Base-by-base conservation (phyloP, 2,329 filamentous ascomycete genomes). In the Xylariaceae sp. region DNA sequence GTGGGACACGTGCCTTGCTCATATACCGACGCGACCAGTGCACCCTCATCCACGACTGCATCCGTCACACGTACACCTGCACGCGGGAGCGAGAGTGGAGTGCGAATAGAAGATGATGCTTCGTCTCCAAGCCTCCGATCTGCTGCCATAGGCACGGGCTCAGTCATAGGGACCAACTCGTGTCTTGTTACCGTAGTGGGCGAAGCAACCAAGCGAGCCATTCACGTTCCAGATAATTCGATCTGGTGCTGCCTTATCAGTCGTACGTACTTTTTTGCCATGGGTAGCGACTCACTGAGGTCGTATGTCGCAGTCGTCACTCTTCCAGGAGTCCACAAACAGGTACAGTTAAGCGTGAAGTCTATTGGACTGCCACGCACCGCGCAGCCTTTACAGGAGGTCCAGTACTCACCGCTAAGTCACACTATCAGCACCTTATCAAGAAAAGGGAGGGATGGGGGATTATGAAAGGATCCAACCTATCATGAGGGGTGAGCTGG, bases 191-290 rank as follows among this genome's bases (percentile, higher is more conserved):
- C 70, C 71, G 11, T 62, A 45, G 31, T 64, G 60, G 33, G 58
- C 59, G 51, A 67, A 72, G 59, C 71, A 74, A 14, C 67, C 68
- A 43, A 71, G 54, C n/a, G 54, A 53, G 5, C 71, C 71, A 39
- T 72, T 57, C 7, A 61, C 58, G 47, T 72, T 68, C 56, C 64
- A 68, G 27, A 73, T 47, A 15, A 70, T 44, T 5, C 57, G 57
- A 52, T 73, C 70, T 72, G 35, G 17, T 48, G 19, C 15, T 31
- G 31, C 19, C 19, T 32, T 6, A 42, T 45, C 31, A 44, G 55
- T 49, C 32, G 49, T 42, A 15, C 2, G 38, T 27, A 33, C 39
- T 6, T 15, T 39, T 33, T 31, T 17, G n/a, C 22, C 22, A 12
- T 17, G 6, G 22, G 22, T 15, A 18, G 33, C 30, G 41, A 45